phyloP scores from a whole-genome alignment of 2,329 filamentous ascomycete species.

The Apiospora koreana region DNA sequence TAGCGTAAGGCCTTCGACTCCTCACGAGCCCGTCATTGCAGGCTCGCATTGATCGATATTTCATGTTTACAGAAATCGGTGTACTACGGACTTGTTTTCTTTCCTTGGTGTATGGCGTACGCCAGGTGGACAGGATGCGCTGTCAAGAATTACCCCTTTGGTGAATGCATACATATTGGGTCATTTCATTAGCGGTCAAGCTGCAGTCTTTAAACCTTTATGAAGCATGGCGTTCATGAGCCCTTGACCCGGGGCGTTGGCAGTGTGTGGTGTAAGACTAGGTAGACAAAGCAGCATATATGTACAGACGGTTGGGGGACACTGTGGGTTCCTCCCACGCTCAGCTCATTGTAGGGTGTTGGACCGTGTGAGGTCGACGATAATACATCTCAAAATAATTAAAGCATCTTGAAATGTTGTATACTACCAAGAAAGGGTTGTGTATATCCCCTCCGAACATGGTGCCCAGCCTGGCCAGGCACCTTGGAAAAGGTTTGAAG shows the following conservation, averaged over 20 bases:
- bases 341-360: background rate
- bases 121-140: background rate
- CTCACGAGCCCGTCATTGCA: background rate
- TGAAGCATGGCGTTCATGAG: background rate
- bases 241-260: background rate
- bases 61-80: background rate
- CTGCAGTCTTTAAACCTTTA: background rate
- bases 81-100: background rate
- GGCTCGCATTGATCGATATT: background rate
- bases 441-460: too few relatives aligned
- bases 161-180: background rate
- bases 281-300: background rate
- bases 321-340: background rate
- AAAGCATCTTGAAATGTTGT: background rate
- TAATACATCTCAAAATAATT: background rate
- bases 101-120: background rate
- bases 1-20: background rate
- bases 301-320: slow-evolving; percentile 1
- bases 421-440: too few relatives aligned
- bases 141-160: background rate
- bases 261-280: background rate
- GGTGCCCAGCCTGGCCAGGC: too few relatives aligned
- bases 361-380: background rate
- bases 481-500: too few relatives aligned
- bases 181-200: background rate